Conservation (phyloP, 768 basidiomycete species). For the Lepiota venenata region DNA sequence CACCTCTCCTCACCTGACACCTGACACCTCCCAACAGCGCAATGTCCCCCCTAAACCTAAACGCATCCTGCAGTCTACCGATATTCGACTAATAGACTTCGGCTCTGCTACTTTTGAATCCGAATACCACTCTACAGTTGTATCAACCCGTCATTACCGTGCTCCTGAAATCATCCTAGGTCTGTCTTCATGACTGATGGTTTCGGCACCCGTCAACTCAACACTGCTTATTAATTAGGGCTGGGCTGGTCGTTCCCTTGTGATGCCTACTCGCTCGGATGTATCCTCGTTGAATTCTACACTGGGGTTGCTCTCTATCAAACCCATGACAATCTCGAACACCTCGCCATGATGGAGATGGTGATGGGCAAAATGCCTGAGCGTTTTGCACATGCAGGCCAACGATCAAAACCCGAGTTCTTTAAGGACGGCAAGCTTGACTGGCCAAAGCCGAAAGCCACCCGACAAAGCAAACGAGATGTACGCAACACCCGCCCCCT, state of each 20-base stretch:
- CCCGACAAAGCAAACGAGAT: conserved; percentile 91
- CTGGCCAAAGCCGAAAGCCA: conserved; percentile 88
- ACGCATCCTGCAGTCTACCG: conserved; percentile 79
- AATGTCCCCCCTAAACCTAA: conserved; percentile 66
- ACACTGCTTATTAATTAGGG: conserved; percentile 43
- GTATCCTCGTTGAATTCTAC: conserved; percentile 97
- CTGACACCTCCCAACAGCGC: conserved; percentile 50
- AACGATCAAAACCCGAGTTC: conserved; percentile 85
- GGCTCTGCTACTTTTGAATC: conserved; percentile 97
- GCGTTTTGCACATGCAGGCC: conserved; percentile 71
- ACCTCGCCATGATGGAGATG: conserved; percentile 99
- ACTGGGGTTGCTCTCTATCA: conserved; percentile 99
- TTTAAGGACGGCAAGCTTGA: conserved; percentile 91
- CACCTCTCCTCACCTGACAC: conserved; percentile 14
- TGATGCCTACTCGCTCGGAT: conserved; percentile 97
- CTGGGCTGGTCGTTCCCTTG: conserved; percentile 98
- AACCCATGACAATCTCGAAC: conserved; percentile 98
- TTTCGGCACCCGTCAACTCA: conserved; percentile 15
- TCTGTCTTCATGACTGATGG: conserved; percentile 31
- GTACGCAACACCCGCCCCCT: conserved; percentile 82
- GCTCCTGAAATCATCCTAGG: conserved; percentile 99
- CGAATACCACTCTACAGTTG: conserved; percentile 98
- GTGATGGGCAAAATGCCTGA: conserved; percentile 99
- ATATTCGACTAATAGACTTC: conserved; percentile 96
- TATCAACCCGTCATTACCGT: conserved; percentile 96